Evolutionary conservation across 2,329 filamentous ascomycete species (phyloP).

Genomic region (Aspergillus phoenicis): DNA sequence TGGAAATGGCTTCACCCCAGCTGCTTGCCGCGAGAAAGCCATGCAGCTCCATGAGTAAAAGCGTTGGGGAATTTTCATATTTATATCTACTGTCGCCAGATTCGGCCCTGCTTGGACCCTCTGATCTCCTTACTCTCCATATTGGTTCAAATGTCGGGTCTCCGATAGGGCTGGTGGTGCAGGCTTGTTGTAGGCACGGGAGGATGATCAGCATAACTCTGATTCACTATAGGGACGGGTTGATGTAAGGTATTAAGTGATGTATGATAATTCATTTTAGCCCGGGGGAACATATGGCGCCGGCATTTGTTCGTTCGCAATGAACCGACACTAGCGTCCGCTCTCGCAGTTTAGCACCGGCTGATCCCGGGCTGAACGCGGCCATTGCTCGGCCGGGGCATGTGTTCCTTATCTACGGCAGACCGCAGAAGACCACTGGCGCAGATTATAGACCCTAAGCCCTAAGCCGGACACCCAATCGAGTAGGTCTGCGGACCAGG

Average conservation of each 20-base stretch:
- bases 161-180: conserved; percentile 8
- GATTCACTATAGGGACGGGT: conserved; percentile 17
- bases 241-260: conserved; percentile 16
- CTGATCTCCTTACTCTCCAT: conserved; percentile 7
- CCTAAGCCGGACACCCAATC: conserved; percentile 28
- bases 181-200: conserved; percentile 13
- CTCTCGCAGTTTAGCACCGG: conserved; percentile 1
- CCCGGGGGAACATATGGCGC: conserved; percentile 6
- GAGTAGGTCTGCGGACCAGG: conserved; percentile 21
- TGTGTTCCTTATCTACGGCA: neutral
- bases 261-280: conserved; percentile 21
- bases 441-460: conserved; percentile 1
- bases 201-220: conserved; percentile 13
- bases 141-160: neutral
- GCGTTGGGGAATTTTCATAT: conserved; percentile 6
- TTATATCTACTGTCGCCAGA: conserved; percentile 4
- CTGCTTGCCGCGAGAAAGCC: conserved; percentile 81
- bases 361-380: neutral
- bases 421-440: neutral
- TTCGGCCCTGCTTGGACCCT: conserved; percentile 4
- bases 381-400: neutral
- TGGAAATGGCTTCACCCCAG: conserved; percentile 83
- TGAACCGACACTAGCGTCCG: conserved; percentile 7
- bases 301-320: conserved; percentile 1
- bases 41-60: conserved; percentile 39